Evolutionary conservation across 1,139 yeast genomes (phyloP), one percentile per base, ranked within the genome.

Genomic region (Wickerhamiella infanticola): DNA sequence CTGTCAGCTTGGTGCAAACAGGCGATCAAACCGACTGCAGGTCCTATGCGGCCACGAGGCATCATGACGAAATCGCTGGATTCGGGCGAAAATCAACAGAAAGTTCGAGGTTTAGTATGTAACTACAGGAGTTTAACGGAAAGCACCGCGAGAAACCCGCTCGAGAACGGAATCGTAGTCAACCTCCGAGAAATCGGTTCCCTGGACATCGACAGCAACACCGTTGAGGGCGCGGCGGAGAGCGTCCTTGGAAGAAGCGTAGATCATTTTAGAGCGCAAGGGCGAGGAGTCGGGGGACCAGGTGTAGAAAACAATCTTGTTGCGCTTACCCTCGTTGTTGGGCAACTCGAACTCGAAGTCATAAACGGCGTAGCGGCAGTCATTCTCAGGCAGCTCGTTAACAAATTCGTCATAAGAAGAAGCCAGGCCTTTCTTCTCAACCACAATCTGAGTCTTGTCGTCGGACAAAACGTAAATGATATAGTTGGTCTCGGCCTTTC

Each of bases 211-310:
- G 57, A 94, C 68, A 48, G 95, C 73, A 57, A 93, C 78, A 66
- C 99, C 99, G 65, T 83, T 88, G 63, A 90, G 75, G 43, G 98
- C 90, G 70, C 95, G 85, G 75, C 97, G 90, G 63, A 90, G 77
- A 46, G 97, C 94, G 60, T 90, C 98, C 72, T 86, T 88, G 52
- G 97, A 88, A 8, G 96, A 79, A 44, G 99, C 97, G 72, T 86
- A 88, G 51, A 88, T 83, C 98, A 90, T 93, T 81, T 90, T 90
- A 59, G 93, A 67, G 59, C 62, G 82, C 60, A 93, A 79, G 52
- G 94, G 85, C 46, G 97, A 95, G 51, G 94, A 82, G 65, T 93
- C 98, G 60, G 98, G 98, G 53, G 96, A 79, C 99, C 99, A 90
- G 56, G 93, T 81, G 73, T 67, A 82, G 70, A 90, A 90, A 50